These are phyloP conservation scores for Populus tremula DNA, from an alignment of 345 rosid genomes.

Conservation along the genomic window DNA sequence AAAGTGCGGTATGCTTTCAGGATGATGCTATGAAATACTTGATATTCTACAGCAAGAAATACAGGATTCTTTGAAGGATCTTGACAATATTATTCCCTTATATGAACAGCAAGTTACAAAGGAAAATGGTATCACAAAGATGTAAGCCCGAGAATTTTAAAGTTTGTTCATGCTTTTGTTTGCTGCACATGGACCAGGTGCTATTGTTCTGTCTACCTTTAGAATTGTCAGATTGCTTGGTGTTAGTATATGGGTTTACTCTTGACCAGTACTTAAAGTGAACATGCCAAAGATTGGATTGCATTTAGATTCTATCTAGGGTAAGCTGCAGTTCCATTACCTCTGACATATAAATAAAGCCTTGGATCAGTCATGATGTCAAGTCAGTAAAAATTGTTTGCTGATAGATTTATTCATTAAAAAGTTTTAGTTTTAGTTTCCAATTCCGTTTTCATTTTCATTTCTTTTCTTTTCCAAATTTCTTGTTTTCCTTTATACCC, in stretches of 20 bases:
- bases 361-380: not conserved
- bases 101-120: constrained; percentile 32
- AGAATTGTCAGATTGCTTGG: not conserved
- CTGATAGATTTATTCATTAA: not conserved
- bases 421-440: not conserved
- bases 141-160: constrained; percentile 39
- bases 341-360: not conserved
- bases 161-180: not conserved
- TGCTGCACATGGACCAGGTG: not conserved
- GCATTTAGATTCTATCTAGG: not conserved
- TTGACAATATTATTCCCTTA: constrained; percentile 61
- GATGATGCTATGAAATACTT: constrained; percentile 69
- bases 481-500: not conserved
- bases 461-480: not conserved
- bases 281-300: not conserved
- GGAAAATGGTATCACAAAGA: constrained; percentile 74
- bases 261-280: not conserved
- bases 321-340: too few species aligned
- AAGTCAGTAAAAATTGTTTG: not conserved
- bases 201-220: not conserved
- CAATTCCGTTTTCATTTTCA: too few species aligned
- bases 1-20: constrained; percentile 40
- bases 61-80: constrained; percentile 67
- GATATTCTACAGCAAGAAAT: constrained; percentile 56
- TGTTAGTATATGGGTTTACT: not conserved